phyloP scores from a whole-genome alignment of 208 protist genomes.

The Leptomonas pyrrhocoris region DNA sequence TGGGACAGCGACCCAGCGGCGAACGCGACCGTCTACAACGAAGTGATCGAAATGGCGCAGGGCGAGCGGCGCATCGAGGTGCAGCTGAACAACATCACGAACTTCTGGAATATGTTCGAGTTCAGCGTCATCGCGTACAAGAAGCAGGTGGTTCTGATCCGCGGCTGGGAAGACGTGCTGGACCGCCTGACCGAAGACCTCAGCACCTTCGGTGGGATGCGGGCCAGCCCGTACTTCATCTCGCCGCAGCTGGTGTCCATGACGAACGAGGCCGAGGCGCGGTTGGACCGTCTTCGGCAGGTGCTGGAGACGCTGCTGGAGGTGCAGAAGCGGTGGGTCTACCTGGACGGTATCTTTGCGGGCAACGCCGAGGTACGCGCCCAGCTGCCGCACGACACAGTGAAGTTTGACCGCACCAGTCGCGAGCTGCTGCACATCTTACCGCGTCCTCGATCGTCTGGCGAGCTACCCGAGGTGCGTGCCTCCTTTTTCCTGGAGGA shows the following conservation, averaged over 20 bases:
- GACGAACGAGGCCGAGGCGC: slow-evolving; percentile 91
- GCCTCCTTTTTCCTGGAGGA: slow-evolving; percentile 93
- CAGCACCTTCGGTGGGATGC: slow-evolving; percentile 93
- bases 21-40: slow-evolving; percentile 94
- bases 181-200: slow-evolving; percentile 94
- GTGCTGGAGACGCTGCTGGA: slow-evolving; percentile 95
- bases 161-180: slow-evolving; percentile 98
- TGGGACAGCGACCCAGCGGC: slow-evolving; percentile 91
- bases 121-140: slow-evolving; percentile 96
- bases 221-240: slow-evolving; percentile 96
- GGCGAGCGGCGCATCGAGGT: slow-evolving; percentile 87
- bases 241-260: slow-evolving; percentile 68
- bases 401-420: slow-evolving; percentile 94
- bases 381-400: slow-evolving; percentile 95
- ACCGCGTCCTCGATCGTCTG: slow-evolving; percentile 75
- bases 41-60: slow-evolving; percentile 89
- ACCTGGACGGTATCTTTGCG: slow-evolving; percentile 98
- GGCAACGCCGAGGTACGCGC: slow-evolving; percentile 94
- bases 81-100: slow-evolving; percentile 84
- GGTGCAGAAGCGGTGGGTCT: slow-evolving; percentile 98
- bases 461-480: slow-evolving; percentile 53
- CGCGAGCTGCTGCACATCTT: slow-evolving; percentile 95
- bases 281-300: slow-evolving; percentile 90
- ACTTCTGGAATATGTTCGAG: slow-evolving; percentile 93
- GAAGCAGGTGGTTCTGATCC: slow-evolving; percentile 94